Percentiles rank a stretch among this genome's conserved stretches.
Conservation (phyloP, 805 yeast species). For the Pichia phayaonensis region DNA sequence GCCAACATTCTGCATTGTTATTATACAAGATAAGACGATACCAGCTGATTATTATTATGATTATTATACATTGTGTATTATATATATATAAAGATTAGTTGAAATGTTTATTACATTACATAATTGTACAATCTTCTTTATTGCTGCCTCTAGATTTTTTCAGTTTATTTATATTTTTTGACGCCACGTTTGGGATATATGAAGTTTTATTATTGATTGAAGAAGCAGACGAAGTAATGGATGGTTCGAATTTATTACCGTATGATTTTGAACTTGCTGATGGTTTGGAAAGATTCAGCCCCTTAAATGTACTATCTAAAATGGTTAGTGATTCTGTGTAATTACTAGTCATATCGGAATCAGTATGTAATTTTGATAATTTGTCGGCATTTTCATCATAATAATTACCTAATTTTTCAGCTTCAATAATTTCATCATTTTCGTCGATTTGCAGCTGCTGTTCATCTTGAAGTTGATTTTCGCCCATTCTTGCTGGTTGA, state of each 20-base stretch:
- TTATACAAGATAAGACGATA: slow-evolving; percentile 1
- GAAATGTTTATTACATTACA: slow-evolving; percentile 14
- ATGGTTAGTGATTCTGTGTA: background rate
- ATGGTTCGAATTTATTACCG: background rate
- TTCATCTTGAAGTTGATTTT: background rate
- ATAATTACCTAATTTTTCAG: background rate
- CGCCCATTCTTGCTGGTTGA: slow-evolving; percentile 1
- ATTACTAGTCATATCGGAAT: background rate
- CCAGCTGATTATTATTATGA: background rate
- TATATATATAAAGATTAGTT: too few relatives aligned
- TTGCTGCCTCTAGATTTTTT: slow-evolving; percentile 13
- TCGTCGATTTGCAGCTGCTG: background rate
- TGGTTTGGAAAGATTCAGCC: background rate
- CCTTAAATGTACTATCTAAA: background rate
- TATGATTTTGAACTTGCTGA: background rate
- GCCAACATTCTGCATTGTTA: slow-evolving; percentile 10
- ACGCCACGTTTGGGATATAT: slow-evolving; percentile 5
- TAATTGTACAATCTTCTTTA: slow-evolving; percentile 27
- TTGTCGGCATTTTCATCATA: slow-evolving; percentile 2
- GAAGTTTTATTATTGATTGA: background rate
- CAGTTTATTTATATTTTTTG: slow-evolving; percentile 10
- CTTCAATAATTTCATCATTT: background rate
- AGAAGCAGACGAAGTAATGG: background rate
- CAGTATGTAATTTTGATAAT: background rate
- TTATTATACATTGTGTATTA: background rate